Base-by-base conservation (phyloP, 208 protist species). In the Crithidia bombi region DNA sequence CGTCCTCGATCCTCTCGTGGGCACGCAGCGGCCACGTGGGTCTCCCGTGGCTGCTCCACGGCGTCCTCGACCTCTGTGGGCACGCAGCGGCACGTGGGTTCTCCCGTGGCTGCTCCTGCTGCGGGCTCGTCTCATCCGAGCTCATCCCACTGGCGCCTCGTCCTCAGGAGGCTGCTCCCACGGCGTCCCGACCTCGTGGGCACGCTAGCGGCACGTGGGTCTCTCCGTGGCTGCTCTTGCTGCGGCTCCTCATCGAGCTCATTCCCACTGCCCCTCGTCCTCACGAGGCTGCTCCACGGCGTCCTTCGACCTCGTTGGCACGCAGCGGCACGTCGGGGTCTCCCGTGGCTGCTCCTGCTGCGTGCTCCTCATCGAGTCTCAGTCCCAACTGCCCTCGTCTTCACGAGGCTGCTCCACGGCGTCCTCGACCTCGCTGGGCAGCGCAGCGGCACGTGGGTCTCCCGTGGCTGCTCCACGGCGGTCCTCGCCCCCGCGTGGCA, bases 241-340 rank as follows among this genome's bases (percentile, higher is more conserved):
- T 10, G 33, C 47, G 5, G 47, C 47, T 28, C 14, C 44, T 23
- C 41, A 25, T 49, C 33, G 19, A 67, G 55, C 54, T 67, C 61
- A n/a, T 7, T 65, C 47, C 49, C 44, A 68, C 54, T 61, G 67
- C 26, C 14, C 28, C 14, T 73, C 52, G 28, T 65, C 57, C 7
- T 51, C 39, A 14, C 25, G 43, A 9, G 15, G 54, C 30, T 72
- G 39, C 32, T 64, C 25, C 59, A 49, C 54, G 17, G 65, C 56
- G 0, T 65, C 64, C 12, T n/a, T 65, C 28, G 19, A 10, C 19
- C 47, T 73, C 56, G 39, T 44, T 32, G n/a, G 21, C 36, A 21
- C 10, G 10, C 5, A 59, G 54, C 54, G 33, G 17, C 36, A n/a
- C n/a, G 7, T 15, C 19, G 54, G 30, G 7, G 9, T 32, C 17